A percentile compares a stretch with the other conserved stretches of the same genome.
Evolutionary conservation across 2,329 filamentous ascomycete genomes (phyloP).

Genomic region (Pyricularia pennisetigena): DNA sequence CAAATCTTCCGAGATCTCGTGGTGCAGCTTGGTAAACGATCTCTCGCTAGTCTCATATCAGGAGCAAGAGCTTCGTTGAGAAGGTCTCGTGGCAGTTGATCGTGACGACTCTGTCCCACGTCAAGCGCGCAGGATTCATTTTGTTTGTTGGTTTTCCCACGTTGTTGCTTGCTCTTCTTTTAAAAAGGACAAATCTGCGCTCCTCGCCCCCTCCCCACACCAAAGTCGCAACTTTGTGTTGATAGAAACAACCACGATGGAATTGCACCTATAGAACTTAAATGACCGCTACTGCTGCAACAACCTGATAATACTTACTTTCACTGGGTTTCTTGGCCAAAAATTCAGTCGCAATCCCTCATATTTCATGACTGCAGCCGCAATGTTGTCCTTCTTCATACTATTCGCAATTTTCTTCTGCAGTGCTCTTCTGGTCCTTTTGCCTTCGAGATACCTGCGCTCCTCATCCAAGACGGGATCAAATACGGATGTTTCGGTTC

Average conservation of each 20-base stretch:
- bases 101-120: not conserved
- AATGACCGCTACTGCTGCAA: not conserved
- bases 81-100: not conserved
- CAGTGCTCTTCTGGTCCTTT: constrained; percentile 8
- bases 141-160: not conserved
- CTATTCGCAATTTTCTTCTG: not conserved
- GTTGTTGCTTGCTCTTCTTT: not conserved
- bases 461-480: constrained; percentile 7
- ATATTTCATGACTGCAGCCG: not conserved
- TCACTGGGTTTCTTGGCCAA: not conserved
- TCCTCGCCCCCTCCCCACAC: not conserved
- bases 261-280: not conserved
- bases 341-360: not conserved
- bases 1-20: not conserved
- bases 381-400: not conserved
- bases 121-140: not conserved
- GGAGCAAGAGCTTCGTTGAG: not conserved
- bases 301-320: not conserved
- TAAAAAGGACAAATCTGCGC: not conserved
- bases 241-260: not conserved
- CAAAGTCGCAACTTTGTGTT: not conserved
- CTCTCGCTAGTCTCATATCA: not conserved
- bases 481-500: constrained; percentile 34
- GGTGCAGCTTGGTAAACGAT: not conserved
- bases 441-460: constrained; percentile 10